A percentile compares a stretch with the other conserved stretches of the same genome.
Evolutionary conservation across 345 rosid genomes (phyloP).

Genomic region (Erodium maritimum): DNA sequence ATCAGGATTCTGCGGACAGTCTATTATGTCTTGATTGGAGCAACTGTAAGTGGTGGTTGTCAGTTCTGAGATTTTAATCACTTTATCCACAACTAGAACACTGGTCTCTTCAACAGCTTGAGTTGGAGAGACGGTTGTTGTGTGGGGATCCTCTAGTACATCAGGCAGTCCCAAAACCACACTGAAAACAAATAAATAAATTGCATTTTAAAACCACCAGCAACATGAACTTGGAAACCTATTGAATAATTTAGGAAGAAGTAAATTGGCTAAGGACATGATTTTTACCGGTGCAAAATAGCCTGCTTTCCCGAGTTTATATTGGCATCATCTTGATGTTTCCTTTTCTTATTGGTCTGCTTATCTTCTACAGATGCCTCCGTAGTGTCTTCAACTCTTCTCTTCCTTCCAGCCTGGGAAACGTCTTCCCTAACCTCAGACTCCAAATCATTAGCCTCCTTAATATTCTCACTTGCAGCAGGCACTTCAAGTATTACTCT

Average conservation of each 20-base stretch:
- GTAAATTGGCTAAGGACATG: slow-evolving; percentile 5
- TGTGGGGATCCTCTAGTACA: slow-evolving; percentile 25
- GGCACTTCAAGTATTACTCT: slow-evolving; percentile 42
- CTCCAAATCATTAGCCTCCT: slow-evolving; percentile 10
- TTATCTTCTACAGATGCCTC: slow-evolving; percentile 12
- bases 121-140: slow-evolving; percentile 17
- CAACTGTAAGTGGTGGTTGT: slow-evolving; percentile 21
- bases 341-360: slow-evolving; percentile 41
- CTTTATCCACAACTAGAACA: slow-evolving; percentile 26
- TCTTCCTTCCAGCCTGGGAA: slow-evolving; percentile 41
- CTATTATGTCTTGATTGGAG: slow-evolving; percentile 20
- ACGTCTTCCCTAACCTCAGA: slow-evolving; percentile 15
- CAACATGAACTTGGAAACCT: not conserved
- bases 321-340: slow-evolving; percentile 25
- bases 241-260: not conserved
- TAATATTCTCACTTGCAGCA: slow-evolving; percentile 14
- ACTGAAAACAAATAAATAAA: slow-evolving; percentile 16
- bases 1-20: slow-evolving; percentile 18
- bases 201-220: not conserved
- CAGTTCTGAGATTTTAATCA: slow-evolving; percentile 35
- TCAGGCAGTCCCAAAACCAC: slow-evolving; percentile 20
- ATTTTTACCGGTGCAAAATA: slow-evolving; percentile 24
- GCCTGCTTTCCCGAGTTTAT: slow-evolving; percentile 24
- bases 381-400: slow-evolving; percentile 28
- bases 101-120: slow-evolving; percentile 25